These are phyloP conservation scores for Zancudomyces culisetae DNA, from an alignment of 371 early-diverging fungal genomes.

Conservation along the genomic window DNA sequence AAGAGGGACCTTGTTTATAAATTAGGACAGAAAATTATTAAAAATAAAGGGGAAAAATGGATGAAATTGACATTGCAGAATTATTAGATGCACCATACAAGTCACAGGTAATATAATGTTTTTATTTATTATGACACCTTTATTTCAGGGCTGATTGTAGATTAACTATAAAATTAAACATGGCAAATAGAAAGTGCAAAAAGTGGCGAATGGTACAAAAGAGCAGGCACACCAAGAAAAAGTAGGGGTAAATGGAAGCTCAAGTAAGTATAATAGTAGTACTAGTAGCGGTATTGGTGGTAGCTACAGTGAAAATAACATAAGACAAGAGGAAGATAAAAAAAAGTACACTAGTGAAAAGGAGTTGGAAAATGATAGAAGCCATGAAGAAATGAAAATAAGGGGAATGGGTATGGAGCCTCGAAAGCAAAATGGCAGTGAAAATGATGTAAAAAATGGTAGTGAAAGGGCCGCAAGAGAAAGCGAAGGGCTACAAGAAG, in stretches of 20 bases:
- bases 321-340: neutral
- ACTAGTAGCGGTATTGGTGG: neutral
- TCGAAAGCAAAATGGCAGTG: too few species aligned
- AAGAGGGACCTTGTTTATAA: too few species aligned
- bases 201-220: slow-evolving; percentile 1
- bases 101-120: slow-evolving; percentile 3
- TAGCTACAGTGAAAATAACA: neutral
- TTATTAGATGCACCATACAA: slow-evolving; percentile 74
- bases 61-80: slow-evolving; percentile 52
- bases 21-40: neutral
- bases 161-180: neutral
- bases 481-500: too few species aligned
- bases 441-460: too few species aligned
- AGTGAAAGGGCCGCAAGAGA: too few species aligned
- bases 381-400: neutral
- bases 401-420: too few species aligned
- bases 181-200: slow-evolving; percentile 5
- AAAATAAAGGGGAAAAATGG: neutral
- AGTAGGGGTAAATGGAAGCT: neutral
- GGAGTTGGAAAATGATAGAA: neutral
- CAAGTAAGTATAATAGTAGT: neutral
- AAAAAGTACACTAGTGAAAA: neutral
- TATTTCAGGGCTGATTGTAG: neutral
- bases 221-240: neutral
- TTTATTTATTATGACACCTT: neutral